Base-by-base conservation (phyloP, 2,329 filamentous ascomycete genomes). In the Blastomyces emzantsi region DNA sequence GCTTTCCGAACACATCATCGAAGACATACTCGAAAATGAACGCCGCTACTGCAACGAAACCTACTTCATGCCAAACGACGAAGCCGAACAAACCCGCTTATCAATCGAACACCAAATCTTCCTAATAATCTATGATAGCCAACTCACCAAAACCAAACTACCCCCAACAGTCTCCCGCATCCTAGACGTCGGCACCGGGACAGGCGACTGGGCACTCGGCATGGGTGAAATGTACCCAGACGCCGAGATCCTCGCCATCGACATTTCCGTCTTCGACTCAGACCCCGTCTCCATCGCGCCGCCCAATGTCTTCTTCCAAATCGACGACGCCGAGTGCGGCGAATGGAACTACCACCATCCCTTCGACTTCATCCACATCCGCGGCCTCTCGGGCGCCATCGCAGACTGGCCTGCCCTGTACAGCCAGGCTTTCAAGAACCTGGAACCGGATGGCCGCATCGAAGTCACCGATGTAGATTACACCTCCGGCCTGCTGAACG, bases 11-110 rank as follows among this genome's bases (percentile, higher is more conserved):
- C 66, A 71, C 58, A 68, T 68, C 66, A 77, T 87, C 41, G 81
- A 85, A 70, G 82, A 83, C 66, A 77, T 83, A 62, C 76, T 82
- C 65, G 85, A 88, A 66, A 82, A 88, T 73, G 84, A 81, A 54
- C 83, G 86, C 28, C 80, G 75, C 33, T 82, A 87, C 67, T 87
- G 85, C 70, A 86, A 86, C 69, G 78, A 82, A 43, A 79, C 80
- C 43, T 88, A 87, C 69, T 85, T 80, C 71, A 86, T 88, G 80
- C 86, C 86, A 17, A 87, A 87, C 71, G 86, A 88, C 69, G 83
- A 87, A 56, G 75, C 80, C 56, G 86, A 89, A 70, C 85, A 87
- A 72, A 83, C 84, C 56, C 83, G 86, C 52, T 73, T 87, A 60
- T 81, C 83, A 64, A 78, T 89, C 61, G 77, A 84, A 49, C 85